Evolutionary conservation across 306 rosid genomes (phyloP), one percentile per base, ranked within the genome.

Genomic region (Trifolium repens): DNA sequence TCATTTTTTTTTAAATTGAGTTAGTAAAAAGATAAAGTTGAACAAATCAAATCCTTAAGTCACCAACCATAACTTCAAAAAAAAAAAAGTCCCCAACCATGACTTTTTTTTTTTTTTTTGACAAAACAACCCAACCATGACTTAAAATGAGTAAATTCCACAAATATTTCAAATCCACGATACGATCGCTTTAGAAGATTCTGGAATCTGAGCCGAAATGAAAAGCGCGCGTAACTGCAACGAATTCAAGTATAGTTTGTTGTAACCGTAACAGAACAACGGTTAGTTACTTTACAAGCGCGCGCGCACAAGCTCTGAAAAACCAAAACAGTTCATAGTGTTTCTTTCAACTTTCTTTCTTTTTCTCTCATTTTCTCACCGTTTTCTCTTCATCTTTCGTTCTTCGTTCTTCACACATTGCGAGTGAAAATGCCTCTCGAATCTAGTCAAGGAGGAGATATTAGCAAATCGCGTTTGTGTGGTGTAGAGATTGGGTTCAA

Each of bases 361-460:
- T 30, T 43, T 5, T 15, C 27, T 69, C 60, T 69, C 16, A 12
- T 6, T 59, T 13, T 59, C 40, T 10, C 8, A 27, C 65, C 1
- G 1, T 58, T 58, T 26, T 30, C 34, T 30, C 34, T 30, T 30
- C 34, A 30, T 30, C 34, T 30, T 30, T 30, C 34, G 4, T 32
- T 32, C 4, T 32, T 14, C 3, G 44, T 69, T 24, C 30, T 17
- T 46, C 59, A 15, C 7, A 52, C 26, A n/a, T 52, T 66, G 71
- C 34, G 19, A 42, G 5, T 12, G 74, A 78, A 81, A 83, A 91
- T 91, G 94, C 92, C 92, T 66, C 90, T 89, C 5, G 94, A 91
- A 91, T 49, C 79, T 81, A 64, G 4, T 9, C 13, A 42, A 9
- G 46, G 46, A 42, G 46, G 46, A 9, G 46, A 42, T 5, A 49